phyloP scores from a whole-genome alignment of 352 stramenopile species.

The Globisporangium carolinianum region DNA sequence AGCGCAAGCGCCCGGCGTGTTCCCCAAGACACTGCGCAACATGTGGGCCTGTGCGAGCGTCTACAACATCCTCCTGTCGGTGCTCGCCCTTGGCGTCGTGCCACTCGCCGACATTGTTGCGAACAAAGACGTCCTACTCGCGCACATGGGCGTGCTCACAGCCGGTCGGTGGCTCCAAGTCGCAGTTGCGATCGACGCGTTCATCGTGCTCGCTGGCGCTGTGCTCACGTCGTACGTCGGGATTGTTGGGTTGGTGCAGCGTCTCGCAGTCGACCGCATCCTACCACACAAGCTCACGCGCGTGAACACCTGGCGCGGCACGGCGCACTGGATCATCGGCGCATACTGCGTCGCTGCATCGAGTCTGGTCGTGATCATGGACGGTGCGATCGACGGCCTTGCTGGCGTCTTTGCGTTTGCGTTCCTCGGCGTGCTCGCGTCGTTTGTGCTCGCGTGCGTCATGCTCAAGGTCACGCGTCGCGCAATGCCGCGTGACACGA shows the following conservation, averaged over 20 bases:
- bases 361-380: slow-evolving; percentile 41
- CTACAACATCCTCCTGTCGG: slow-evolving; percentile 72
- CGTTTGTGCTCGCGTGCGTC: slow-evolving; percentile 65
- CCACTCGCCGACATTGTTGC: slow-evolving; percentile 50
- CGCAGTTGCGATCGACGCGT: slow-evolving; percentile 53
- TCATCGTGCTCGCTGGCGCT: slow-evolving; percentile 65
- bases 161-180: slow-evolving; percentile 21
- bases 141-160: slow-evolving; percentile 38
- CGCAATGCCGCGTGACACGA: slow-evolving; percentile 61
- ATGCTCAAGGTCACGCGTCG: slow-evolving; percentile 71
- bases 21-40: slow-evolving; percentile 75
- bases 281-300: slow-evolving; percentile 27
- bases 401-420: slow-evolving; percentile 69
- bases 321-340: slow-evolving; percentile 54
- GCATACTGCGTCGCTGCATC: slow-evolving; percentile 40
- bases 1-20: slow-evolving; percentile 70
- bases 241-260: slow-evolving; percentile 50
- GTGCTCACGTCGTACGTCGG: slow-evolving; percentile 66
- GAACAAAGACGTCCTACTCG: slow-evolving; percentile 38
- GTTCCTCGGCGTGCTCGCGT: slow-evolving; percentile 64
- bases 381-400: slow-evolving; percentile 53
- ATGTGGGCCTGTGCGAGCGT: slow-evolving; percentile 74
- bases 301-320: slow-evolving; percentile 47
- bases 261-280: slow-evolving; percentile 57
- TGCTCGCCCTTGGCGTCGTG: slow-evolving; percentile 63